Percentiles rank a stretch among this genome's conserved stretches.
phyloP scores from a whole-genome alignment of 2,329 filamentous ascomycete genomes.

The Fusarium sarcochroum region DNA sequence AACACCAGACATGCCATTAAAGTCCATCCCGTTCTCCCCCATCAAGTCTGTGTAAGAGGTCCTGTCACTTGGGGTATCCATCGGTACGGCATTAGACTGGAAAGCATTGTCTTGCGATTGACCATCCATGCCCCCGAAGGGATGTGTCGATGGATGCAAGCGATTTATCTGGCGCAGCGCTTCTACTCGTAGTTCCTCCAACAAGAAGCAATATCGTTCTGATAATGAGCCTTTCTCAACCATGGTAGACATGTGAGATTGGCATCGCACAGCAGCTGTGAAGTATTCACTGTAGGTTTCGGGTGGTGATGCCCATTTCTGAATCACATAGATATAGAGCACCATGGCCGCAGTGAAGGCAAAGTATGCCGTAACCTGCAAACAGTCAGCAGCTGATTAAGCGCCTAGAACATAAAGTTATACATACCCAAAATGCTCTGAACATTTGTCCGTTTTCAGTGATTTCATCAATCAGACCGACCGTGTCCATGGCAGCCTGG shows the following conservation, averaged over 20 bases:
- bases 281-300: conserved; percentile 41
- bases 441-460: conserved; percentile 44
- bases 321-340: conserved; percentile 47
- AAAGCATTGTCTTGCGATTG: conserved; percentile 26
- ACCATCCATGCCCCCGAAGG: conserved; percentile 8
- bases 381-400: background rate
- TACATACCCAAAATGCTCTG: conserved; percentile 42
- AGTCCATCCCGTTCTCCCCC: conserved; percentile 42
- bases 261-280: conserved; percentile 38
- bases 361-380: conserved; percentile 46
- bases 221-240: conserved; percentile 43
- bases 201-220: conserved; percentile 43
- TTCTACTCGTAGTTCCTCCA: conserved; percentile 44
- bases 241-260: conserved; percentile 43
- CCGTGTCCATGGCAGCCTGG: conserved; percentile 41
- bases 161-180: conserved; percentile 42
- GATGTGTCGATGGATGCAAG: conserved; percentile 31
- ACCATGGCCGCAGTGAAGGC: conserved; percentile 47
- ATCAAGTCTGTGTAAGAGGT: conserved; percentile 43
- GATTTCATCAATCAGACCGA: conserved; percentile 43
- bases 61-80: conserved; percentile 34
- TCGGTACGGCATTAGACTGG: conserved; percentile 14
- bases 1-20: conserved; percentile 38
- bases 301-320: conserved; percentile 41
- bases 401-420: accelerated